phyloP scores from a whole-genome alignment of 306 rosid genomes.

The Begonia fuchsioides region DNA sequence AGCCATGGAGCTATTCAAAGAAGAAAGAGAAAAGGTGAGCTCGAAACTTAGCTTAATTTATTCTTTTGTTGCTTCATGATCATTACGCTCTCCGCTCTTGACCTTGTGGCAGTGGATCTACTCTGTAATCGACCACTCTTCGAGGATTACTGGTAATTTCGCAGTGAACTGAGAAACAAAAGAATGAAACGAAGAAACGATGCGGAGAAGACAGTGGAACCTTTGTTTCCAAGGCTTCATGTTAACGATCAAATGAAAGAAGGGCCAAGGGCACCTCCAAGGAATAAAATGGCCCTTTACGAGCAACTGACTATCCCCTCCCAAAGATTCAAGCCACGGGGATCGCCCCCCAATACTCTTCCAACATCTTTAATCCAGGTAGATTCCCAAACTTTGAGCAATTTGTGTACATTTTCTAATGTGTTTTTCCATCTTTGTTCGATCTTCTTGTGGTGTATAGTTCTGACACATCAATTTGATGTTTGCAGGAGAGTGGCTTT shows the following conservation, averaged over 20 bases:
- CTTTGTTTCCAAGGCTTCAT: conserved; percentile 91
- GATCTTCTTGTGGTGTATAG: not conserved
- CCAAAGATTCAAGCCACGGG: conserved; percentile 39
- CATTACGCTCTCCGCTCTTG: too few relatives aligned
- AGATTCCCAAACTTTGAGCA: not conserved
- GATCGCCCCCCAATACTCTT: conserved; percentile 20
- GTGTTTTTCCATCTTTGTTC: too few relatives aligned
- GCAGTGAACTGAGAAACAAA: conserved; percentile 10
- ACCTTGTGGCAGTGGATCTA: too few relatives aligned
- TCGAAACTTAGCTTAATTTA: too few relatives aligned
- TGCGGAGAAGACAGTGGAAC: conserved; percentile 68
- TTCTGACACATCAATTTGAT: too few relatives aligned
- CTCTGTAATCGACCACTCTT: too few relatives aligned
- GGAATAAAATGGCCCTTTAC: conserved; percentile 99
- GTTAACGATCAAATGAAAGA: conserved; percentile 83
- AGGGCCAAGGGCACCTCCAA: conserved; percentile 98
- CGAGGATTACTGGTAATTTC: too few relatives aligned
- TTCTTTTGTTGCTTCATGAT: too few relatives aligned
- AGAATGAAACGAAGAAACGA: conserved; percentile 73
- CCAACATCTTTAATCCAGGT: conserved; percentile 64
- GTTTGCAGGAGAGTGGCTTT: too few relatives aligned
- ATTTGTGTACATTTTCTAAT: not conserved
- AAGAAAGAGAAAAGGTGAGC: too few relatives aligned
- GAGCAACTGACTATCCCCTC: conserved; percentile 86
- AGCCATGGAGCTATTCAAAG: too few relatives aligned